Conservation (phyloP, 352 stramenopile genomes). For the Phytophthora uliginosa region DNA sequence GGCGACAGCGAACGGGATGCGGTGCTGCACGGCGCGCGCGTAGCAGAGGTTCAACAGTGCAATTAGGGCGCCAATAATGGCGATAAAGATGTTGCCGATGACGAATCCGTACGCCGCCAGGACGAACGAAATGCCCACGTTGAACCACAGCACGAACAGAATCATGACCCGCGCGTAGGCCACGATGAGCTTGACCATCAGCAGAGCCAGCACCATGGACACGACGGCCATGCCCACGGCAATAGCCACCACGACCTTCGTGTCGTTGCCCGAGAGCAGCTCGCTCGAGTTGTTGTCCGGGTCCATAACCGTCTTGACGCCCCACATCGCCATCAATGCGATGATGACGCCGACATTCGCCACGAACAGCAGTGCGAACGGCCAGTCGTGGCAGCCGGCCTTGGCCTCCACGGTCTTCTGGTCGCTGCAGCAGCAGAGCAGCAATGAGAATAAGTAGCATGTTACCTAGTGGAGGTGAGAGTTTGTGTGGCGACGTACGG, state of each 20-base stretch:
- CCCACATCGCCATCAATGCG: constrained; percentile 71
- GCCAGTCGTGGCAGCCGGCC: constrained; percentile 74
- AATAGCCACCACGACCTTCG: constrained; percentile 66
- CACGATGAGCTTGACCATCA: constrained; percentile 86
- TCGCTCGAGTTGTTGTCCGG: constrained; percentile 50
- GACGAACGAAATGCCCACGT: constrained; percentile 76
- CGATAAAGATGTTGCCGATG: constrained; percentile 77
- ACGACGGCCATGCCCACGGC: constrained; percentile 66
- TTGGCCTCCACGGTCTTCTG: constrained; percentile 30
- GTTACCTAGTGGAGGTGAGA: neutral
- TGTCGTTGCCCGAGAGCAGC: constrained; percentile 65
- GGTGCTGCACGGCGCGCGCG: constrained; percentile 83
- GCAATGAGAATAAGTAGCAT: neutral
- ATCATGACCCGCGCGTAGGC: constrained; percentile 87
- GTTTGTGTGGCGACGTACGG: constrained; percentile 43
- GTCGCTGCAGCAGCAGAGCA: constrained; percentile 37
- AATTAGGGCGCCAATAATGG: constrained; percentile 70
- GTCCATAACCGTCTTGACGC: constrained; percentile 69
- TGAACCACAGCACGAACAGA: constrained; percentile 89
- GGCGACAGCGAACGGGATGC: constrained; percentile 95
- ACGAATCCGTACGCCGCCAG: constrained; percentile 76
- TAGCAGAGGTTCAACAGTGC: constrained; percentile 89
- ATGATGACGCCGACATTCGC: constrained; percentile 83
- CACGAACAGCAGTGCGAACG: constrained; percentile 85
- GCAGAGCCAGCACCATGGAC: constrained; percentile 66